Base-by-base conservation (phyloP, 2,329 filamentous ascomycete species). In the Fusarium pseudograminearum region DNA sequence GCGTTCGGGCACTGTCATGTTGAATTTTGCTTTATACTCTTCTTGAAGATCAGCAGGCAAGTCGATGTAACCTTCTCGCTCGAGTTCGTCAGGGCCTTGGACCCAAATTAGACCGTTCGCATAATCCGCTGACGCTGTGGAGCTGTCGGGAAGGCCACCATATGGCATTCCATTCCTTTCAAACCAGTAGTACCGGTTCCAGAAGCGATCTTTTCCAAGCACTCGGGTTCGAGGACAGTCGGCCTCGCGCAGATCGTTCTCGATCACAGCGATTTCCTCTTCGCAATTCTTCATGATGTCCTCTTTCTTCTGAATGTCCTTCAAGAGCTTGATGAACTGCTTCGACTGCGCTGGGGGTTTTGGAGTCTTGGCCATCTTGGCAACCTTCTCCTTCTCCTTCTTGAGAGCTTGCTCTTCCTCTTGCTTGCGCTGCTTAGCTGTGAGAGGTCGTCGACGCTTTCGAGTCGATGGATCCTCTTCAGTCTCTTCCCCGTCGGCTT, bases 111-210 rank as follows among this genome's bases (percentile, higher is more conserved):
- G 93, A 11, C 93, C 96, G 77, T 98, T 99, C 41, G 95, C 94
- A 77, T 98, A 99, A 11, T 88, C 90, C 24, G 95, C 94, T 46
- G 90, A 85, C 2, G 93, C 92, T 2, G 95, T 98, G 18, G 94
- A 98, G 79, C 93, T 97, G 69, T 87, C 89, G 0, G 94, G 94
- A 57, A 98, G 85, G 7, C 96, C 96, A 33, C 87, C 93, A 75
- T 95, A 97, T 0, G 96, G 96, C 94, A 98, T 98, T 26, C 94
- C 96, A 76, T 98, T 99, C 67, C 95, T 91, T 81, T 99, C 96
- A 78, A 98, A 98, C 95, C 96, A 99, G 84, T 97, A 98, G 80
- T 98, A 99, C 56, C 95, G 89, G 80, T 99, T 98, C 90, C 95
- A 97, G 84, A 97, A 99, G 45, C 96, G 90, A 80, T 99, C 96